A percentile compares a stretch with the other conserved stretches of the same genome.
These are phyloP conservation scores for Chytriomyces sp. DNA, from an alignment of 192 early-diverging fungal species.

Conservation along the genomic window DNA sequence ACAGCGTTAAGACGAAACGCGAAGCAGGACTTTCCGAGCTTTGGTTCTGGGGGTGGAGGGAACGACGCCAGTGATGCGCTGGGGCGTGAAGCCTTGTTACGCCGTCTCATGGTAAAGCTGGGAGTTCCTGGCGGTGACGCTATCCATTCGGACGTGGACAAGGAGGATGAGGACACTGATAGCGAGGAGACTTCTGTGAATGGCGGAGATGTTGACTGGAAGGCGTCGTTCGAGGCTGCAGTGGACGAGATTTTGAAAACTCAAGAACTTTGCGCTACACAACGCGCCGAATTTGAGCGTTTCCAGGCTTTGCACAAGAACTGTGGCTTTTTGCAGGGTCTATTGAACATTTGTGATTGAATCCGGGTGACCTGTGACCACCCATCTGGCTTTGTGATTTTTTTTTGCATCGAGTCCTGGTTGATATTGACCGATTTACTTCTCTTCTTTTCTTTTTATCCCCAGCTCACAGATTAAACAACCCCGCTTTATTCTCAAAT, in stretches of 20 bases:
- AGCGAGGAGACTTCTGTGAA: background rate
- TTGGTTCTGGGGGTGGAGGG: background rate
- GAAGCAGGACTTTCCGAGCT: background rate
- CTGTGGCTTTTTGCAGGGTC: conserved; percentile 46
- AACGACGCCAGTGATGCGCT: background rate
- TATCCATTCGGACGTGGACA: background rate
- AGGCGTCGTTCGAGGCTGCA: conserved; percentile 17
- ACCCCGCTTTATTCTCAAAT: background rate
- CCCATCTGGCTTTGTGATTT: background rate
- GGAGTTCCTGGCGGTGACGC: background rate
- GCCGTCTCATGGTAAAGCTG: background rate
- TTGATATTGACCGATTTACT: background rate
- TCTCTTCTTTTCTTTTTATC: background rate
- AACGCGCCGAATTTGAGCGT: conserved; percentile 29
- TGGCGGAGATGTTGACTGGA: conserved; percentile 13
- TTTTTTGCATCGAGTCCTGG: background rate
- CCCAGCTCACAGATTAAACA: background rate
- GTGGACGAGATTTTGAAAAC: conserved; percentile 10
- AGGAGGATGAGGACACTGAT: conserved; percentile 1
- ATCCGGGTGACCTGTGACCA: background rate
- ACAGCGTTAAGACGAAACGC: conserved; percentile 1
- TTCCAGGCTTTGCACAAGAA: conserved; percentile 37
- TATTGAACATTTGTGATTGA: conserved; percentile 47
- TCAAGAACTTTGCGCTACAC: conserved; percentile 11
- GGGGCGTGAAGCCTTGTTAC: background rate